These are phyloP conservation scores for Cystoisospora suis DNA, from an alignment of 169 alveolate species.

Conservation along the genomic window DNA sequence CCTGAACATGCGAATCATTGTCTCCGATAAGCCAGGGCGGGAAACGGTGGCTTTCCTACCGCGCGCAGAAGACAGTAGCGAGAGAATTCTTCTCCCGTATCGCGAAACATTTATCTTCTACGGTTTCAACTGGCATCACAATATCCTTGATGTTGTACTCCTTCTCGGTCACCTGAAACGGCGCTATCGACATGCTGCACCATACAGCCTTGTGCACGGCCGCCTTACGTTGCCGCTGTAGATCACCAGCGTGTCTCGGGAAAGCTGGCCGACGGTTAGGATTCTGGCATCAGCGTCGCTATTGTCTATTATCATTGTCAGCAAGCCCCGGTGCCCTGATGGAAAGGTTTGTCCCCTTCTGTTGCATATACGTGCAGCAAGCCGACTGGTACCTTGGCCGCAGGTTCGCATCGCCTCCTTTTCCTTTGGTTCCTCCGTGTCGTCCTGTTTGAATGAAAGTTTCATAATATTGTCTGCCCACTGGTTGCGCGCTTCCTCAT, in stretches of 20 bases:
- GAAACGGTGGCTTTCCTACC: too few relatives aligned
- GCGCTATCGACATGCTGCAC: not conserved
- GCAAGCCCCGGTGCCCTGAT: slow-evolving; percentile 50
- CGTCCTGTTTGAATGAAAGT: not conserved
- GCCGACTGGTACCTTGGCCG: slow-evolving; percentile 38
- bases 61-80: slow-evolving; percentile 47
- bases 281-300: slow-evolving; percentile 51
- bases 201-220: not conserved
- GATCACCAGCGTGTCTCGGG: not conserved
- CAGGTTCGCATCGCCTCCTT: slow-evolving; percentile 37
- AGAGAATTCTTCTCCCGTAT: not conserved
- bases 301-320: slow-evolving; percentile 41
- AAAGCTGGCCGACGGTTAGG: slow-evolving; percentile 31
- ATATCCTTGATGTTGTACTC: slow-evolving; percentile 38
- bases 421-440: not conserved
- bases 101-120: slow-evolving; percentile 47
- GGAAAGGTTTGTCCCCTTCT: not conserved
- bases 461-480: slow-evolving; percentile 10
- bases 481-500: not conserved
- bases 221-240: slow-evolving; percentile 40
- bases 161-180: slow-evolving; percentile 24
- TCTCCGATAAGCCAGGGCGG: not conserved
- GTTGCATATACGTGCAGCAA: not conserved
- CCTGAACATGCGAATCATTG: too few relatives aligned
- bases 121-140: slow-evolving; percentile 42